Base-by-base conservation (phyloP, 345 rosid species). In the Camelina sativa region DNA sequence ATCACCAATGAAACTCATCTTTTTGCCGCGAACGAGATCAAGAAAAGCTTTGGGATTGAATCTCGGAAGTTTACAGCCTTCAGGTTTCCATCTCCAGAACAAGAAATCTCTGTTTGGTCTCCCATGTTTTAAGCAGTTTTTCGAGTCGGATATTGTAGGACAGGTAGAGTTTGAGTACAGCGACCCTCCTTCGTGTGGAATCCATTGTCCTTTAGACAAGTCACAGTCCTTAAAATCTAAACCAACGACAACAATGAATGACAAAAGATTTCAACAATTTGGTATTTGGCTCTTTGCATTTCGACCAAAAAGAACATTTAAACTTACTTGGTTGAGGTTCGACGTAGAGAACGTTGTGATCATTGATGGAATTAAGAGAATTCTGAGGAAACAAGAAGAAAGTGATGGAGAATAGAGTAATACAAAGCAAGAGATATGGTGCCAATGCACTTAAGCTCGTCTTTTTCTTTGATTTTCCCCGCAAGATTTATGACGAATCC, bases 41-140 rank as follows among this genome's bases (percentile, higher is more conserved):
- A 90, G 68, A 71, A 89, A 90, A 1, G 32, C 71, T 64, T 69
- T 76, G 5, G 91, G 74, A 78, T 90, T 84, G 61, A 90, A 85
- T 80, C 85, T 79, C 0, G 88, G 86, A 64, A 93, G 86, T 63
- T 87, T 81, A 76, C 95, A 90, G 48, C 37, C 64, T 15, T 85
- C 56, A 1, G 96, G 96, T 78, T 86, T 89, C 96, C 97, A 90
- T 79, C 91, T 86, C 98, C 96, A 90, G 40, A 86, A 82, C 43
- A 88, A 78, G 59, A 88, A 92, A 63, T 82, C 89, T 52, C 0
- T 57, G 79, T 92, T 86, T 35, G 9, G 44, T 71, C 92, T 86
- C 8, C 93, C 96, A 65, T 90, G 80, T 71, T 28, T 75, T 48
- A 92, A 83, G 28, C 93, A 90, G 64, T 90, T 85, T 73, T 84